These are phyloP conservation scores for Neurospora pannonica DNA, from an alignment of 495 filamentous ascomycete genomes.

Conservation along the genomic window DNA sequence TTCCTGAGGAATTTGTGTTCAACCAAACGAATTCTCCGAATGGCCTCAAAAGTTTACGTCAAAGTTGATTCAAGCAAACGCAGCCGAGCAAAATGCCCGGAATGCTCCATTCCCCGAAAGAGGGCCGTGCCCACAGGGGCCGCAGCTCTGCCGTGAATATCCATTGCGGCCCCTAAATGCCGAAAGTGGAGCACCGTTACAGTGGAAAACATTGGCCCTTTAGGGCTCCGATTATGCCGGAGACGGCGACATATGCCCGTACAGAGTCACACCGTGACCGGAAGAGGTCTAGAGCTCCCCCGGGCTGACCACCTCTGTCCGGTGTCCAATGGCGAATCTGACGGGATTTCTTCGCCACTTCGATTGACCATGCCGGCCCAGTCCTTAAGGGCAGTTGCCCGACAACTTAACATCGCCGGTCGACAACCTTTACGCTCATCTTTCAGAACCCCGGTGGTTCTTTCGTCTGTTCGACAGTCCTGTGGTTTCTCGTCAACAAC, in stretches of 20 bases:
- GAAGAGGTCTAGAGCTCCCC: neutral
- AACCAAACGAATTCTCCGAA: neutral
- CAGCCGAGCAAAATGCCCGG: neutral
- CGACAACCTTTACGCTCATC: neutral
- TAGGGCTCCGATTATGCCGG: neutral
- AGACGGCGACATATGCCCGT: neutral
- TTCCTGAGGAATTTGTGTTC: neutral
- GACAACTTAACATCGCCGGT: neutral
- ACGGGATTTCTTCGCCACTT: neutral
- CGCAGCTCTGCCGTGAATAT: neutral
- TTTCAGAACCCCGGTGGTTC: neutral
- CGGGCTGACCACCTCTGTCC: neutral
- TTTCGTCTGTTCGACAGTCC: neutral
- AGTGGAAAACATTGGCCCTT: neutral
- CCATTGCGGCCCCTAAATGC: neutral
- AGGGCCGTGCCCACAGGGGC: neutral
- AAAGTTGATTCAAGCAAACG: neutral
- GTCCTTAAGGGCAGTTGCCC: neutral
- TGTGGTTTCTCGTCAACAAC: neutral
- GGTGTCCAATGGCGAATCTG: neutral
- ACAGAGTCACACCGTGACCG: neutral
- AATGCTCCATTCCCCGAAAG: neutral
- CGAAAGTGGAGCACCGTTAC: neutral
- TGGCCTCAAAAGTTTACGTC: neutral
- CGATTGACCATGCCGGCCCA: neutral